These are phyloP conservation scores for Zalaria obscura DNA, from an alignment of 2,329 filamentous ascomycete species.

Conservation along the genomic window DNA sequence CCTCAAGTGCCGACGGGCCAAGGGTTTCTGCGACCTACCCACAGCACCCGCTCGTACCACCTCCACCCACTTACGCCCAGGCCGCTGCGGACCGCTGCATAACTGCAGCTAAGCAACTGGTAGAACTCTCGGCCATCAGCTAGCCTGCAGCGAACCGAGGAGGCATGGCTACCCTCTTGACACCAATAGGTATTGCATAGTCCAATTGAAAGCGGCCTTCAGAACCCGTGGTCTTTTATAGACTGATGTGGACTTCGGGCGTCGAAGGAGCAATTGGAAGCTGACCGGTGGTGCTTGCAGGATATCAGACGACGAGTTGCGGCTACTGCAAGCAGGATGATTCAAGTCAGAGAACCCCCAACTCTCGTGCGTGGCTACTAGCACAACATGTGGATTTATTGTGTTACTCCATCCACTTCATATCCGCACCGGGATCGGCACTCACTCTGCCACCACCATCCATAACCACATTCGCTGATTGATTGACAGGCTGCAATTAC, in stretches of 20 bases:
- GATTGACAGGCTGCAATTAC: conserved; percentile 51
- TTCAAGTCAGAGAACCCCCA: conserved; percentile 30
- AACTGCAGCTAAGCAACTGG: too few species aligned
- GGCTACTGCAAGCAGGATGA: conserved; percentile 34
- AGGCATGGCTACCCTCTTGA: background rate
- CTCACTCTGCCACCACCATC: too few species aligned
- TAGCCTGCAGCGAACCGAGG: background rate
- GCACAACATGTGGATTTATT: background rate
- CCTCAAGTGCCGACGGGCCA: too few species aligned
- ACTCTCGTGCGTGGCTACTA: conserved; percentile 30
- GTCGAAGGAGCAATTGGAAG: background rate
- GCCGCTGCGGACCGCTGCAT: too few species aligned
- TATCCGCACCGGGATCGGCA: background rate
- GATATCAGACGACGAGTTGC: conserved; percentile 34
- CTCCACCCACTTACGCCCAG: too few species aligned
- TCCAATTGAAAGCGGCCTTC: conserved; percentile 1
- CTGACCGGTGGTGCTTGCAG: conserved; percentile 13
- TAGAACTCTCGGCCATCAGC: too few species aligned
- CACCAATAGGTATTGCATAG: conserved; percentile 4
- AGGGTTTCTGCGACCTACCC: too few species aligned
- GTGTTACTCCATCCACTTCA: conserved; percentile 1
- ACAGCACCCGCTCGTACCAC: too few species aligned
- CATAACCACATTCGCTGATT: conserved; percentile 2
- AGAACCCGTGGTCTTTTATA: too few species aligned
- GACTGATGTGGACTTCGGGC: too few species aligned